phyloP scores from a whole-genome alignment of 1,139 yeast genomes.

The Yamadazyma dendronema region DNA sequence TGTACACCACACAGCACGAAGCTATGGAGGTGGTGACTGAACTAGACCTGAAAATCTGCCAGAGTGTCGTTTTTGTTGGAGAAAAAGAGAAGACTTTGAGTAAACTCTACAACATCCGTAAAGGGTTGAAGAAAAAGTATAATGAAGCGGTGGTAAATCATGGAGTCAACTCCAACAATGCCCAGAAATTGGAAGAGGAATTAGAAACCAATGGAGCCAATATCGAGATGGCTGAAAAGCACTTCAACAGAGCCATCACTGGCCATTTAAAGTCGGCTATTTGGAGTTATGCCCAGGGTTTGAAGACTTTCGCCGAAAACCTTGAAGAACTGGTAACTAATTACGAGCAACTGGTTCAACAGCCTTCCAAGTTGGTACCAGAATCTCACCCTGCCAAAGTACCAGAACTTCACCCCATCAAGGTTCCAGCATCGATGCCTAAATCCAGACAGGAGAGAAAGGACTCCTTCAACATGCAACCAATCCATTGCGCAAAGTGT shows the following conservation, averaged over 20 bases:
- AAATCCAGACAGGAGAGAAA: neutral
- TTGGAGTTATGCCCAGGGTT: constrained; percentile 37
- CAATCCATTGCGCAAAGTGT: constrained; percentile 7
- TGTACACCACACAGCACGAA: constrained; percentile 8
- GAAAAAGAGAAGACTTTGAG: constrained; percentile 51
- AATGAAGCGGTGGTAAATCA: constrained; percentile 40
- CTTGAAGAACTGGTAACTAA: constrained; percentile 31
- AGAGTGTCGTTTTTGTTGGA: constrained; percentile 43
- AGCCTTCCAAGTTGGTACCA: neutral
- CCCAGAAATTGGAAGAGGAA: constrained; percentile 42
- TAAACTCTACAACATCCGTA: constrained; percentile 32
- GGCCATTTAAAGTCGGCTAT: constrained; percentile 44
- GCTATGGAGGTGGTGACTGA: constrained; percentile 2
- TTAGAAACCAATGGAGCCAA: constrained; percentile 50
- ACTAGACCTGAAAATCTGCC: constrained; percentile 14
- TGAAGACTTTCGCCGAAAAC: constrained; percentile 32
- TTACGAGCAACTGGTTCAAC: constrained; percentile 18
- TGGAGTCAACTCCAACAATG: constrained; percentile 41
- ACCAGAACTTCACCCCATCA: too few relatives aligned
- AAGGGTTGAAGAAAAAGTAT: constrained; percentile 33
- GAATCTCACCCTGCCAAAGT: too few relatives aligned
- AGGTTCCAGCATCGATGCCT: too few relatives aligned
- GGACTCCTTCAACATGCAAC: neutral
- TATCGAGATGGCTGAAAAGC: constrained; percentile 50
- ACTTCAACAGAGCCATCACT: constrained; percentile 46